Evolutionary conservation across 805 yeast genomes (phyloP).

Genomic region (Alloascoidea africana): DNA sequence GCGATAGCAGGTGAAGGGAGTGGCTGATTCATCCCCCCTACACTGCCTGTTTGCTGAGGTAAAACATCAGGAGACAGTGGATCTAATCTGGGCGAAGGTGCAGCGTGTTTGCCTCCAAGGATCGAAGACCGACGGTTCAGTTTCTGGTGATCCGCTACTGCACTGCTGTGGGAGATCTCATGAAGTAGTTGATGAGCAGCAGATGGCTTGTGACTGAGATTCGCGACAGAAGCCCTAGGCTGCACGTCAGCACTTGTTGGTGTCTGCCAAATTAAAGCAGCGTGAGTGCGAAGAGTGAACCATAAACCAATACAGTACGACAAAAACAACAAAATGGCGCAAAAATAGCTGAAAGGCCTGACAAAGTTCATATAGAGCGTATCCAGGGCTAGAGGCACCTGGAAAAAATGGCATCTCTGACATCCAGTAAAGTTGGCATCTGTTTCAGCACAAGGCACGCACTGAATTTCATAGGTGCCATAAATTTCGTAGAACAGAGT

Average conservation of each 20-base stretch:
- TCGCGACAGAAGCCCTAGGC: neutral
- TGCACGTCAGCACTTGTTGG: constrained; percentile 29
- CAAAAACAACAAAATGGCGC: constrained; percentile 66
- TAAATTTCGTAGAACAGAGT: constrained; percentile 80
- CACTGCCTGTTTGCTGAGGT: neutral
- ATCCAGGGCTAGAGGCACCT: constrained; percentile 62
- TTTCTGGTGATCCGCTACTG: constrained; percentile 5
- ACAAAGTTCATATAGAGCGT: constrained; percentile 49
- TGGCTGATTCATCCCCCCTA: no score
- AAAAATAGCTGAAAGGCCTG: constrained; percentile 67
- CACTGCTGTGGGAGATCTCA: constrained; percentile 9
- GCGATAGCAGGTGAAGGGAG: constrained; percentile 2
- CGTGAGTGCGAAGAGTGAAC: constrained; percentile 92
- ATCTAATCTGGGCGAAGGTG: neutral
- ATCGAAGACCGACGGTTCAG: constrained; percentile 6
- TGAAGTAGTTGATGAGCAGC: no score
- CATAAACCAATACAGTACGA: constrained; percentile 82
- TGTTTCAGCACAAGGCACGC: constrained; percentile 34
- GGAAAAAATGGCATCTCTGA: constrained; percentile 59
- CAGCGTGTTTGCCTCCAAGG: neutral
- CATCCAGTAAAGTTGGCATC: constrained; percentile 26
- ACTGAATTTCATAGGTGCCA: constrained; percentile 69
- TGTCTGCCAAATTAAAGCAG: constrained; percentile 88
- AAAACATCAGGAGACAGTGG: neutral
- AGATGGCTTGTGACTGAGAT: constrained; percentile 8